Conservation (phyloP, 768 basidiomycete species). For the Naganishia vishniacii region DNA sequence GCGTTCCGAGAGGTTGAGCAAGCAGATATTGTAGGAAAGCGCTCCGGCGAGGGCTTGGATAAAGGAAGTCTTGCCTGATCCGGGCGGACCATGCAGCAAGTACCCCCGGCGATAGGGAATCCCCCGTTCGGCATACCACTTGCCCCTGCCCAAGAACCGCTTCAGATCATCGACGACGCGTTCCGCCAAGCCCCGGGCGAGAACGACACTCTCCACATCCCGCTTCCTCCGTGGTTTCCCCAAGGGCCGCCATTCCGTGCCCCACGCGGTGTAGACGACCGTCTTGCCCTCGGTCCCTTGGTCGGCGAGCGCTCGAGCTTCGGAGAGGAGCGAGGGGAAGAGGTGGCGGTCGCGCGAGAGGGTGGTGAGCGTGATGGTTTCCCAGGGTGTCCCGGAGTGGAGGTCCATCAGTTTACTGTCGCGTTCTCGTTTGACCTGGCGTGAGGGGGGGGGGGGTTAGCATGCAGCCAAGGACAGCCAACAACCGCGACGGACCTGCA, state of each 20-base stretch:
- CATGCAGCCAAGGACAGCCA: neutral
- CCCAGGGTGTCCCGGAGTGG: slow-evolving; percentile 90
- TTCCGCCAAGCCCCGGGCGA: slow-evolving; percentile 76
- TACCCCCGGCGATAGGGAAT: slow-evolving; percentile 97
- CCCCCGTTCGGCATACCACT: slow-evolving; percentile 96
- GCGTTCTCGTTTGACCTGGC: slow-evolving; percentile 87
- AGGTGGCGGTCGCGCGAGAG: slow-evolving; percentile 77
- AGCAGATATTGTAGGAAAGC: slow-evolving; percentile 87
- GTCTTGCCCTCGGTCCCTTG: slow-evolving; percentile 84
- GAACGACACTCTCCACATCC: slow-evolving; percentile 79
- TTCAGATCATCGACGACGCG: slow-evolving; percentile 73
- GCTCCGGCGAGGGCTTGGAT: slow-evolving; percentile 94
- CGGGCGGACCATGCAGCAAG: slow-evolving; percentile 89
- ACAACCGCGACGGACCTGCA: slow-evolving; percentile 61
- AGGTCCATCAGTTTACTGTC: slow-evolving; percentile 87
- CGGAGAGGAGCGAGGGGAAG: slow-evolving; percentile 72
- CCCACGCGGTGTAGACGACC: slow-evolving; percentile 94
- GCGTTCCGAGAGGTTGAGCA: slow-evolving; percentile 90
- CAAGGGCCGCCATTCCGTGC: slow-evolving; percentile 91
- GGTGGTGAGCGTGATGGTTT: slow-evolving; percentile 89
- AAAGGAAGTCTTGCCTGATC: slow-evolving; percentile 96
- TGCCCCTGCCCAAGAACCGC: slow-evolving; percentile 71
- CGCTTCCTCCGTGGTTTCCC: slow-evolving; percentile 83
- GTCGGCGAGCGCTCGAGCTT: slow-evolving; percentile 86
- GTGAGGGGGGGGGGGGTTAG: neutral